These are phyloP conservation scores for Annona cherimola DNA, from an alignment of 164 flowering plant genomes.

Conservation along the genomic window DNA sequence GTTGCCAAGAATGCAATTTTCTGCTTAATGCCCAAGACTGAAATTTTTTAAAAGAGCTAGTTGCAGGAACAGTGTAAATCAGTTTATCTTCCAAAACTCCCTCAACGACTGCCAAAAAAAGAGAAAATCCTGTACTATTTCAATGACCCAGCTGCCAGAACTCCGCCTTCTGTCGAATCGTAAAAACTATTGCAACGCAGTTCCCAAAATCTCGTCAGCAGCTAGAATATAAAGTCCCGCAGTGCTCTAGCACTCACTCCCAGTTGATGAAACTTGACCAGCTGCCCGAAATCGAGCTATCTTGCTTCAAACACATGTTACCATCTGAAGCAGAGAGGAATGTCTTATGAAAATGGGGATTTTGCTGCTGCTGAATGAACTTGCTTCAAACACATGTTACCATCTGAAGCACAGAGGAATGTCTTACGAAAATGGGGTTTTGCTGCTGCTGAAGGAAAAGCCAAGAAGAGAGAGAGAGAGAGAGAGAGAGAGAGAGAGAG, in stretches of 20 bases:
- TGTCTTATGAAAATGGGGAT: background rate
- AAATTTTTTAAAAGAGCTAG: background rate
- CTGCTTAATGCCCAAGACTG: background rate
- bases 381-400: constrained; percentile 2
- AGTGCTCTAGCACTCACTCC: constrained; percentile 16
- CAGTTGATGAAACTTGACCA: constrained; percentile 13
- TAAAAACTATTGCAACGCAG: background rate
- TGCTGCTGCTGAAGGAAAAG: constrained; percentile 1
- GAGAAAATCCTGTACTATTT: background rate
- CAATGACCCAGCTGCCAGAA: background rate
- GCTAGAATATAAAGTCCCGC: constrained; percentile 11
- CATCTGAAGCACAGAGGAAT: background rate
- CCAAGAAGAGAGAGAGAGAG: background rate
- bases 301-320: background rate
- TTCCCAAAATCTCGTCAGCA: background rate
- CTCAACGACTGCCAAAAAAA: background rate
- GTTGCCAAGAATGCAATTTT: background rate
- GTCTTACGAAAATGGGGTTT: background rate
- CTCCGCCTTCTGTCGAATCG: background rate
- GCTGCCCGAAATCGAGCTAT: constrained; percentile 5
- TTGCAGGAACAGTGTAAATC: background rate
- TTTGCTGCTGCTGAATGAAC: background rate
- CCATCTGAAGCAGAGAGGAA: constrained; percentile 7
- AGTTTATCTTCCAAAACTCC: background rate
- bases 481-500: background rate